Evolutionary conservation across 768 basidiomycete species (phyloP).

Genomic region (Hygrophoropsis aurantiaca): DNA sequence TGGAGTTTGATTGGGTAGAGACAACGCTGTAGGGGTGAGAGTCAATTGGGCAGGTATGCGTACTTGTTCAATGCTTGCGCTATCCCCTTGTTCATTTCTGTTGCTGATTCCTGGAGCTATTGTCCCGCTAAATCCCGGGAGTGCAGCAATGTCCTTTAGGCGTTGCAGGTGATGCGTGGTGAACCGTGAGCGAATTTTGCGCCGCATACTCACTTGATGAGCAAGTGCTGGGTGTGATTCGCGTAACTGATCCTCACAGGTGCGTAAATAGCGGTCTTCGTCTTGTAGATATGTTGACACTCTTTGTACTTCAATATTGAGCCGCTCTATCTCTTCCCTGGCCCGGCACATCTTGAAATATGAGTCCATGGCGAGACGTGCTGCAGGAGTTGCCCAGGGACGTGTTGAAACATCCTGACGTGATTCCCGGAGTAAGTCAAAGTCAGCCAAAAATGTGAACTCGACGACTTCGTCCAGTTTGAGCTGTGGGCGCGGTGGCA

Average conservation of each 20-base stretch:
- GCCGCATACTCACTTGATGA: conserved; percentile 6
- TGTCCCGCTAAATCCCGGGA: conserved; percentile 9
- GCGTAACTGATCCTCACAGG: conserved; percentile 2
- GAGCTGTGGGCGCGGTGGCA: conserved; percentile 2
- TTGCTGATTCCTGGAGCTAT: neutral
- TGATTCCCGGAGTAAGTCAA: conserved; percentile 12
- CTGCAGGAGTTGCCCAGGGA: conserved; percentile 15
- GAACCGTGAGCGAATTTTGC: conserved; percentile 7
- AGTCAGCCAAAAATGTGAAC: conserved; percentile 3
- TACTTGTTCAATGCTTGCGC: neutral
- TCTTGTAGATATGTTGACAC: conserved; percentile 19
- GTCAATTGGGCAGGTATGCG: neutral
- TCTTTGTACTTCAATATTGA: conserved; percentile 20
- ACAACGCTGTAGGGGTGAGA: too few species aligned
- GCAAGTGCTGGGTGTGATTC: conserved; percentile 4
- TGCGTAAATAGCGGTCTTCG: conserved; percentile 3
- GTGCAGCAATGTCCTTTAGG: conserved; percentile 7
- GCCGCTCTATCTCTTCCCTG: conserved; percentile 16
- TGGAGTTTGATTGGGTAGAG: neutral
- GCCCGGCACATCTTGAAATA: conserved; percentile 20
- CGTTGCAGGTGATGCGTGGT: conserved; percentile 4
- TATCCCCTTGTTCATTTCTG: neutral
- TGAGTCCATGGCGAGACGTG: conserved; percentile 12
- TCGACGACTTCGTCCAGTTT: conserved; percentile 17
- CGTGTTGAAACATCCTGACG: conserved; percentile 10